Percentiles rank a stretch among this genome's conserved stretches.
Conservation (phyloP, 129 eudicot genomes). For the Apium graveolens region DNA sequence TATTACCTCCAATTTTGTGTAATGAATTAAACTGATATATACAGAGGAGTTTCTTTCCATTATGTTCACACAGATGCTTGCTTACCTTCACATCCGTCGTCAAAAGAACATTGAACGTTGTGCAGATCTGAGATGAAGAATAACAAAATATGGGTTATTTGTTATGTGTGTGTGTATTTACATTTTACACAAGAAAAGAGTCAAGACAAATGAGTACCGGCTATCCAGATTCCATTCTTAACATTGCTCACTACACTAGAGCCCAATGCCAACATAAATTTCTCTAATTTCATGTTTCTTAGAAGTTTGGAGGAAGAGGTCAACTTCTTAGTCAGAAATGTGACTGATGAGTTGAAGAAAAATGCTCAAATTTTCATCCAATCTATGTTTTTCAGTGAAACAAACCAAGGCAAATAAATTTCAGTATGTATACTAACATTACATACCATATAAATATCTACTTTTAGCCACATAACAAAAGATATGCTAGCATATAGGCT, state of each 20-base stretch:
- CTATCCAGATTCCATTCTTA: conserved; percentile 89
- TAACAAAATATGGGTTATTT: conserved; percentile 13
- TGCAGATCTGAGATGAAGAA: conserved; percentile 61
- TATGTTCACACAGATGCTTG: conserved; percentile 1
- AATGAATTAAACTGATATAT: no score
- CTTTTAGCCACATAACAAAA: neutral
- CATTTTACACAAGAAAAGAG: neutral
- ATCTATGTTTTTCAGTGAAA: conserved; percentile 33
- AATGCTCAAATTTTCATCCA: conserved; percentile 95
- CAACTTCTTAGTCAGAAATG: conserved; percentile 64
- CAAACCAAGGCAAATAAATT: conserved; percentile 3
- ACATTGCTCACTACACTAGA: conserved; percentile 50
- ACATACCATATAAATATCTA: neutral
- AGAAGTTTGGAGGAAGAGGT: conserved; percentile 42
- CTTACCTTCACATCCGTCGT: conserved; percentile 93
- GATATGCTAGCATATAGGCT: neutral
- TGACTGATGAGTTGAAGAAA: conserved; percentile 52
- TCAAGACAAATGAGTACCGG: conserved; percentile 44
- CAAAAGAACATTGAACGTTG: conserved; percentile 90
- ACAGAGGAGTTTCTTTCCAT: neutral
- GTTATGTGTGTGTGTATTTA: neutral
- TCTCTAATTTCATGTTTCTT: conserved; percentile 31
- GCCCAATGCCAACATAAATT: conserved; percentile 44
- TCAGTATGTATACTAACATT: neutral
- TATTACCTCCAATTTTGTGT: no score